Evolutionary conservation across 2,329 filamentous ascomycete species (phyloP), one percentile per base, ranked within the genome.

Genomic region (Exophiala oligosperma): DNA sequence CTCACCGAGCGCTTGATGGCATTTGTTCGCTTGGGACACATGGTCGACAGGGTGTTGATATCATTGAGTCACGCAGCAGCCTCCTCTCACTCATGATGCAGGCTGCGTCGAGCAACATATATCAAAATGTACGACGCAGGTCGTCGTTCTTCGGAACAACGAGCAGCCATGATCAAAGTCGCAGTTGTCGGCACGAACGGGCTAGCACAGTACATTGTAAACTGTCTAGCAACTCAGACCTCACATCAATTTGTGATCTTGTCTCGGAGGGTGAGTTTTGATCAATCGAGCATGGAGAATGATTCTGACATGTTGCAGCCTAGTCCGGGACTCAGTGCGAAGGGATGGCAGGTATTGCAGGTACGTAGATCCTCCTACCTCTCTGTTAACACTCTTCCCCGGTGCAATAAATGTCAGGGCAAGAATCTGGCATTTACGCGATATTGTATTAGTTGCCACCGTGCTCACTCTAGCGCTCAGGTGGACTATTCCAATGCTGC

Each of bases 191-290:
- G 84, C 43, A 84, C 81, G 51, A 82, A 83, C 62, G 83, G 82
- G 52, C 74, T 88, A 54, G 83, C 83, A 54, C 77, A 81, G 60
- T 74, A 81, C 35, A 80, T 87, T 59, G 82, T 80, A 14, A 79
- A 83, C 56, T 80, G 83, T 67, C 79, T 92, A 32, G 80, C 82
- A 29, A 73, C 76, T 26, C 79, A 84, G 52, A 88, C 84, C 37
- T 84, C 82, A 48, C 86, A 91, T 71, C 82, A 86, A 51, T 80
- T 91, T 46, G 78, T 92, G 52, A 80, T 92, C n/a, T 74, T 92
- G 29, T 90, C 89, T 23, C 81, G 85, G 77, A 76, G 58, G 52
- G 65, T 66, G 56, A 17, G 54, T 61, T 40, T 32, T 48, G 9
- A n/a, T 41, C 28, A 8, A n/a, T 7, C 38, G 23, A 21, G 23